Base-by-base conservation (phyloP, 2,329 filamentous ascomycete genomes). In the Exophiala spinifera region DNA sequence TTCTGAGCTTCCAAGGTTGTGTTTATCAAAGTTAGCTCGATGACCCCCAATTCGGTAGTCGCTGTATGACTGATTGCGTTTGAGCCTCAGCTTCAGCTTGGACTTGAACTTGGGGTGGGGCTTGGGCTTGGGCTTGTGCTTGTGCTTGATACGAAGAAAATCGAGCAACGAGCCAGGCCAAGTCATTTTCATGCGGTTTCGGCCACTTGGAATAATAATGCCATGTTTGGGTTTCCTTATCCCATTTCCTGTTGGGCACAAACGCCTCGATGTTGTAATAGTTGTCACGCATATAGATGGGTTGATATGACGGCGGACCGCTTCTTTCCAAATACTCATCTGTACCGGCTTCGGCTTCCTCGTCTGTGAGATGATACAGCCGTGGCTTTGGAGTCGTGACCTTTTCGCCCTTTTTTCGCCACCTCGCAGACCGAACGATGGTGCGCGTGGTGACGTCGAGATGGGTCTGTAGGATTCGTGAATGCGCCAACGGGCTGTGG, bases 201-300 rank as follows among this genome's bases (percentile, higher is more conserved):
- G 61, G 61, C 53, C 60, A 60, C 31, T 60, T 57, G 8, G 58
- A 50, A 17, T 64, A 64, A 48, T 64, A 63, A 8, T 56, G 42
- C 62, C 62, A 64, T 19, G 33, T 42, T 44, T 57, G 55, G 15
- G 51, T 53, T 11, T 61, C 60, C 23, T 49, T 56, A n/a, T 58
- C 59, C 56, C 61, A 64, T 45, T 64, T 64, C 15, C 62, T 56
- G 31, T 63, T 62, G 5, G 62, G 62, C 21, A 63, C 46, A 43
- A 60, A 64, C 3, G 60, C 62, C 42, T 63, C 62, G 19, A 61
- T 33, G 13, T 45, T 54, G 44, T 64, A 64, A 40, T 64, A 64
- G 39, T 64, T 62, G 43, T 64, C 62, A 21, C 62, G 46, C 58
- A 61, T 62, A 42, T 58, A 64, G 5, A 61, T 57, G 1, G 59